Conservation (phyloP, 805 yeast genomes). For the Candida incommunis region DNA sequence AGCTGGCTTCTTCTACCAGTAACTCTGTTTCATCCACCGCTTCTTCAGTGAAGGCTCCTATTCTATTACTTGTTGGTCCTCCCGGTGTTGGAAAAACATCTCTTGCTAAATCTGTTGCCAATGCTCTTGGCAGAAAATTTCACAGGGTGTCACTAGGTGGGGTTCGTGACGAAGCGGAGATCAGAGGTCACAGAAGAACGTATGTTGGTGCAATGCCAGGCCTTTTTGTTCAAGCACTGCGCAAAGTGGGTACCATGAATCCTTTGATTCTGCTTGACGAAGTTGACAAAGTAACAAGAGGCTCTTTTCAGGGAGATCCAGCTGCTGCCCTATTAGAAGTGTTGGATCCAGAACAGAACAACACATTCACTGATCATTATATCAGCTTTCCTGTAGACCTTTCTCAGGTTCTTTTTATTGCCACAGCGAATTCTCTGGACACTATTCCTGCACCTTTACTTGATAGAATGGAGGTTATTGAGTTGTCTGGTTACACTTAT, state of each 20-base stretch:
- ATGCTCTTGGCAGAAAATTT: conserved; percentile 55
- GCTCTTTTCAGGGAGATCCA: conserved; percentile 65
- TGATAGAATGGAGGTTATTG: conserved; percentile 75
- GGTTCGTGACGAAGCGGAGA: conserved; percentile 75
- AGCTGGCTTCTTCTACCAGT: background rate
- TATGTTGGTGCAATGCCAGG: conserved; percentile 93
- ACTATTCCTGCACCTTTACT: conserved; percentile 62
- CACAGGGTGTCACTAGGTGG: conserved; percentile 81
- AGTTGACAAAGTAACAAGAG: conserved; percentile 57
- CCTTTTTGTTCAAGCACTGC: conserved; percentile 55
- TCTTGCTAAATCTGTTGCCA: conserved; percentile 68
- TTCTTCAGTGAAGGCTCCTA: conserved; percentile 39
- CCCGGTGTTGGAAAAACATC: conserved; percentile 93
- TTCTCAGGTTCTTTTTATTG: conserved; percentile 66
- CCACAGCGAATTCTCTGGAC: conserved; percentile 71
- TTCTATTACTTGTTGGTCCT: conserved; percentile 72
- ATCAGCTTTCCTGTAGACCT: conserved; percentile 76
- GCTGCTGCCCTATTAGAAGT: conserved; percentile 82
- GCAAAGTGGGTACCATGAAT: conserved; percentile 64
- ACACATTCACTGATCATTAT: conserved; percentile 65
- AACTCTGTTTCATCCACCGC: background rate
- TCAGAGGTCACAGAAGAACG: conserved; percentile 81
- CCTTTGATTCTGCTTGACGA: conserved; percentile 78
- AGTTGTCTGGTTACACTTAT: conserved; percentile 65
- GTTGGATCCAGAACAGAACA: conserved; percentile 80